These are phyloP conservation scores for Amyloporia xantha DNA, from an alignment of 768 basidiomycete genomes.

Conservation along the genomic window DNA sequence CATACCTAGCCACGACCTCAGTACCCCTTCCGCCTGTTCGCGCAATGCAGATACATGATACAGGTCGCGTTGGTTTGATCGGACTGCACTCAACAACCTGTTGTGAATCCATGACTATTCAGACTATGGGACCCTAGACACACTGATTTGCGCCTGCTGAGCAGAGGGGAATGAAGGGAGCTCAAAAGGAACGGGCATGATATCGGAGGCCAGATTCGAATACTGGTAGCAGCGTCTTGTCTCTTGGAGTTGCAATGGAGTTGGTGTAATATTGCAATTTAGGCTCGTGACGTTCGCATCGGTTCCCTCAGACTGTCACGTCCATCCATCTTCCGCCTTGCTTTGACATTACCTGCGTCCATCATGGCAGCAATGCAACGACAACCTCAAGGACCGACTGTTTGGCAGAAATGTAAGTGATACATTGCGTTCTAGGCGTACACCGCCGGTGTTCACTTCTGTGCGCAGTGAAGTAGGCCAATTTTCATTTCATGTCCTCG, in stretches of 20 bases:
- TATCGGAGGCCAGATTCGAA: neutral
- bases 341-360: neutral
- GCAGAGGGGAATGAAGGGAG: slow-evolving; percentile 59
- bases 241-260: neutral
- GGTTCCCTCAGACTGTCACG: slow-evolving; percentile 2
- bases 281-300: no score
- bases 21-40: slow-evolving; percentile 67
- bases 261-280: neutral
- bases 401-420: slow-evolving; percentile 69
- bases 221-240: no score
- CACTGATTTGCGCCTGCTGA: slow-evolving; percentile 84
- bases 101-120: slow-evolving; percentile 9
- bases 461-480: slow-evolving; percentile 23
- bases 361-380: slow-evolving; percentile 16
- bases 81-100: slow-evolving; percentile 41
- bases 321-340: neutral
- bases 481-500: neutral
- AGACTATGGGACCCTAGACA: slow-evolving; percentile 24
- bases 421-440: neutral
- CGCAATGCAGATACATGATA: slow-evolving; percentile 69
- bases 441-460: neutral
- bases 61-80: slow-evolving; percentile 79
- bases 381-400: slow-evolving; percentile 43
- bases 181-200: slow-evolving; percentile 14
- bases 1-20: slow-evolving; percentile 74